phyloP scores from a whole-genome alignment of 176 grass and related monocot genomes.

The Ampelocalamus luodianensis region DNA sequence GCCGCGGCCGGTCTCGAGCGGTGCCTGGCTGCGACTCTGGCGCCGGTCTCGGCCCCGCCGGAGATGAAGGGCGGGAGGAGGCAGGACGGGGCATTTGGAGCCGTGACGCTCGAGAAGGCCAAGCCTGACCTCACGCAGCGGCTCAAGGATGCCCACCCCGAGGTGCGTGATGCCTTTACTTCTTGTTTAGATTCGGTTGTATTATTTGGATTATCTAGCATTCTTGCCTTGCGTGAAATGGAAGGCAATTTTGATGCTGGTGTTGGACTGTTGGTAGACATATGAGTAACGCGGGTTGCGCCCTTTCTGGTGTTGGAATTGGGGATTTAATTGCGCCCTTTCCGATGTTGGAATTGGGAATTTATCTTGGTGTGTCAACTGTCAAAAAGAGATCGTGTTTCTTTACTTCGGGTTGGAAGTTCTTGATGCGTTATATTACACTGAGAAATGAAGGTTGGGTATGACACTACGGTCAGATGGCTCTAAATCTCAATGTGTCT shows the following conservation, averaged over 20 bases:
- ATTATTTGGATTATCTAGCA: not conserved
- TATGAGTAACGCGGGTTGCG: not conserved
- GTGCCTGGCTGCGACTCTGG: constrained; percentile 1
- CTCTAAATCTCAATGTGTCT: not conserved
- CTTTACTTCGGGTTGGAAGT: not conserved
- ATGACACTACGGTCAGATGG: too few species aligned
- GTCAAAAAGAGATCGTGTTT: not conserved
- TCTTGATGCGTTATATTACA: too few species aligned
- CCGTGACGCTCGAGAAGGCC: constrained; percentile 31
- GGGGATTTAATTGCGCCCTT: not conserved
- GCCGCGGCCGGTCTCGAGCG: not conserved
- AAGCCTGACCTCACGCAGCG: constrained; percentile 32
- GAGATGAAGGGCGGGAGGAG: constrained; percentile 33
- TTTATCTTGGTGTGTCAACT: not conserved
- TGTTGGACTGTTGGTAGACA: not conserved
- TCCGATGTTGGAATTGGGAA: too few species aligned
- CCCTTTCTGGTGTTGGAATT: not conserved
- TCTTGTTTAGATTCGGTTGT: not conserved
- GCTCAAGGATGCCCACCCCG: constrained; percentile 17
- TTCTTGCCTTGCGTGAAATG: constrained; percentile 12
- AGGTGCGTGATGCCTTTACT: constrained; percentile 13
- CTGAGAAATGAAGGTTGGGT: not conserved
- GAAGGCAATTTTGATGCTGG: not conserved
- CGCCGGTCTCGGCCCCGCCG: not conserved
- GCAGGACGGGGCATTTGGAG: constrained; percentile 23